phyloP scores from a whole-genome alignment of 1,284 basidiomycete species.

The Ustilago lituana region DNA sequence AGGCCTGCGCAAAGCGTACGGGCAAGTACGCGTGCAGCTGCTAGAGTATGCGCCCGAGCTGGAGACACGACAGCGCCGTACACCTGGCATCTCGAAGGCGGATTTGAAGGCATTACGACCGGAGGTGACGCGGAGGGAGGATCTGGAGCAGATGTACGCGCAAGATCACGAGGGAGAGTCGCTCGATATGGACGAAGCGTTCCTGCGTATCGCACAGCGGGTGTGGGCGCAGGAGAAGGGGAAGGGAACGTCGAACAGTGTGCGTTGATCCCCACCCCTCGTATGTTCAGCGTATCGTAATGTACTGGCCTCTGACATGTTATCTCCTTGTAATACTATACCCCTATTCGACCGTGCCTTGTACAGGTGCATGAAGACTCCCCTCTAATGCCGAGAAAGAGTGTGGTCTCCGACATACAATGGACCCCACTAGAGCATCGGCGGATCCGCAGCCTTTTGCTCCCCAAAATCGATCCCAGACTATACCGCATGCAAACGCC shows the following conservation, averaged over 20 bases:
- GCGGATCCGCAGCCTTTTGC: slow-evolving; percentile 1
- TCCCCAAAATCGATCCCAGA: slow-evolving; percentile 15
- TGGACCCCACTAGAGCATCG: neutral
- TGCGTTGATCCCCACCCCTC: slow-evolving; percentile 14
- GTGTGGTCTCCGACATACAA: too few relatives aligned
- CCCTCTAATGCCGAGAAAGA: neutral
- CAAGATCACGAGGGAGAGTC: slow-evolving; percentile 38
- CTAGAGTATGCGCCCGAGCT: slow-evolving; percentile 37
- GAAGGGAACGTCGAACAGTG: slow-evolving; percentile 1
- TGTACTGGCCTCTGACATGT: slow-evolving; percentile 4
- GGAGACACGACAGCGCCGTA: slow-evolving; percentile 30
- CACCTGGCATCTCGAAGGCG: slow-evolving; percentile 27
- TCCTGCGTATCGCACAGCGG: slow-evolving; percentile 14
- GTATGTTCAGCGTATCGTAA: neutral
- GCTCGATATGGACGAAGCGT: slow-evolving; percentile 42
- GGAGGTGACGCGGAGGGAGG: slow-evolving; percentile 13
- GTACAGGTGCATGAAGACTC: too few relatives aligned
- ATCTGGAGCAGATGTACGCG: slow-evolving; percentile 36
- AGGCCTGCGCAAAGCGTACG: slow-evolving; percentile 26
- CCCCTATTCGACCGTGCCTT: too few relatives aligned
- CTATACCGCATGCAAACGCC: slow-evolving; percentile 16
- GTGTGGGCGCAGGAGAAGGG: slow-evolving; percentile 22
- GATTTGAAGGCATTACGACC: slow-evolving; percentile 33
- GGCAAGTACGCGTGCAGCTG: slow-evolving; percentile 32
- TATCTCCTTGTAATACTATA: slow-evolving; percentile 6